Percentiles rank a stretch among this genome's conserved stretches.
Conservation (phyloP, 768 basidiomycete genomes). For the Tricholoma saponaceum region DNA sequence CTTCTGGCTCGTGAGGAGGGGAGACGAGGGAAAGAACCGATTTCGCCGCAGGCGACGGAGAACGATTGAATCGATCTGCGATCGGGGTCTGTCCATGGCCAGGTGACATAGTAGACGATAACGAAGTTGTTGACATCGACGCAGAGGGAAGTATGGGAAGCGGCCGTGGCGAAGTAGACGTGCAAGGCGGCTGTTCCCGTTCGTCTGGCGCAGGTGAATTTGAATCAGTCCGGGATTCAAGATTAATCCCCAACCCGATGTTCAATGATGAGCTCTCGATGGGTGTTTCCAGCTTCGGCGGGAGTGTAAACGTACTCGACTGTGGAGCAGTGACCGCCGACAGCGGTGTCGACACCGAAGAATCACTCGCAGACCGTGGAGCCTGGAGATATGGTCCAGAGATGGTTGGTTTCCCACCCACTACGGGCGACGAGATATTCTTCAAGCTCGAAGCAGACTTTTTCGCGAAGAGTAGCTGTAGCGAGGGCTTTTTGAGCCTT, state of each 20-base stretch:
- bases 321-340: slow-evolving; percentile 61
- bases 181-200: background rate
- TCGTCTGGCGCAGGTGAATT: slow-evolving; percentile 5
- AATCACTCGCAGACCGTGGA: slow-evolving; percentile 39
- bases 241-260: slow-evolving; percentile 29
- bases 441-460: slow-evolving; percentile 48
- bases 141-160: background rate
- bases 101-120: background rate
- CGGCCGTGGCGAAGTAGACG: background rate
- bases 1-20: slow-evolving; percentile 4
- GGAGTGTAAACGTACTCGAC: slow-evolving; percentile 41
- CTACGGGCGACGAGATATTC: slow-evolving; percentile 11
- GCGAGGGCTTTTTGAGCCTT: slow-evolving; percentile 61
- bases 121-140: slow-evolving; percentile 7
- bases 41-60: slow-evolving; percentile 17
- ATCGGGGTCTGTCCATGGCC: slow-evolving; percentile 30
- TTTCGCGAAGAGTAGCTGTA: slow-evolving; percentile 67
- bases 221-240: slow-evolving; percentile 21
- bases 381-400: slow-evolving; percentile 28
- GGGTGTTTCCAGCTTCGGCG: slow-evolving; percentile 57
- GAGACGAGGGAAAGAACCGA: slow-evolving; percentile 16
- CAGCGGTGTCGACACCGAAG: slow-evolving; percentile 45
- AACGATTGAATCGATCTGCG: slow-evolving; percentile 28
- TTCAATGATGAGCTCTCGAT: slow-evolving; percentile 56
- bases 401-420: slow-evolving; percentile 22